Percentiles rank a stretch among this genome's conserved stretches.
These are phyloP conservation scores for Auricularia heimuer DNA, from an alignment of 768 basidiomycete species.

Conservation along the genomic window DNA sequence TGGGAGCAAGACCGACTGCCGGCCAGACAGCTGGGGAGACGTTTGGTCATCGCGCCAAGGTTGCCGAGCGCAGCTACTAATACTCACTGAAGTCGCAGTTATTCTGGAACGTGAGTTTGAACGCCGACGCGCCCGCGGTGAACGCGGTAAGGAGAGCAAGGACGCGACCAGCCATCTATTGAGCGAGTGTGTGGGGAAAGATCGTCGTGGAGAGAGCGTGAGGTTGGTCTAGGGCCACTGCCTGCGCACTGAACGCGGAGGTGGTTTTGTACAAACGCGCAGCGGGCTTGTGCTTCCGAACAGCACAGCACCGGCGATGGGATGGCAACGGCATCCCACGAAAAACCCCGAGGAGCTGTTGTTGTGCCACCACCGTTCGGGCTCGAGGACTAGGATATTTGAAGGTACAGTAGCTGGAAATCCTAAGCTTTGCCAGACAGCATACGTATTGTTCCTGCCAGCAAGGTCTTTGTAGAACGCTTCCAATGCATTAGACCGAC, in stretches of 20 bases:
- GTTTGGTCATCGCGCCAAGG: background rate
- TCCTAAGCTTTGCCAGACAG: too few species aligned
- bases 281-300: background rate
- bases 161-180: background rate
- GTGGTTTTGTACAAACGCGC: background rate
- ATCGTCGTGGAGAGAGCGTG: background rate
- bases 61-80: background rate
- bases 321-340: too few species aligned
- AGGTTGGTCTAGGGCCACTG: background rate
- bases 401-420: too few species aligned
- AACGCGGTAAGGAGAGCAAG: background rate
- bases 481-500: too few species aligned
- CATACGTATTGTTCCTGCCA: too few species aligned
- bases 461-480: too few species aligned
- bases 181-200: background rate
- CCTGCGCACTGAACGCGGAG: background rate
- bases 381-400: too few species aligned
- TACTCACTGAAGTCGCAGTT: background rate
- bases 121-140: background rate
- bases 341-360: too few species aligned
- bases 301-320: background rate
- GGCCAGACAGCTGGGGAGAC: constrained; percentile 2
- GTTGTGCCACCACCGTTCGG: too few species aligned
- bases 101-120: background rate
- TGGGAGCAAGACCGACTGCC: constrained; percentile 3